Evolutionary conservation across 805 yeast genomes (phyloP).

Genomic region (Metschnikowia gelsemii): DNA sequence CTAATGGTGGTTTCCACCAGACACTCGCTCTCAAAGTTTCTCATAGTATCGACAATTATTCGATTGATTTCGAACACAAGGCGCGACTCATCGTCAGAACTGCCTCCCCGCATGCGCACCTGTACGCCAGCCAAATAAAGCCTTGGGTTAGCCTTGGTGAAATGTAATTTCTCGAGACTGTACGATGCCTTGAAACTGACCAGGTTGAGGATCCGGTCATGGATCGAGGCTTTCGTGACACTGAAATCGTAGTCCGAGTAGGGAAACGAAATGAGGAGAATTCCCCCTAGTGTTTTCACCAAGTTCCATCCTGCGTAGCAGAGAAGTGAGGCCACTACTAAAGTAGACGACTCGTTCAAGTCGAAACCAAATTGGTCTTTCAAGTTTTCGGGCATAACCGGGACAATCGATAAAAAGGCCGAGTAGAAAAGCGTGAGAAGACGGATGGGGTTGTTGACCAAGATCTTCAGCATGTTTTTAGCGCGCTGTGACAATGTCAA

Average conservation of each 20-base stretch:
- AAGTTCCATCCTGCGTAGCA: slow-evolving; percentile 53
- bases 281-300: slow-evolving; percentile 51
- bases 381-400: slow-evolving; percentile 36
- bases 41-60: slow-evolving; percentile 38
- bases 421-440: slow-evolving; percentile 46
- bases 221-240: slow-evolving; percentile 39
- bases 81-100: slow-evolving; percentile 64
- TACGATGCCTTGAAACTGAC: slow-evolving; percentile 54
- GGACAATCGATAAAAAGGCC: slow-evolving; percentile 39
- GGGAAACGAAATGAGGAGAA: slow-evolving; percentile 55
- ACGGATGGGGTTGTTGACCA: slow-evolving; percentile 43
- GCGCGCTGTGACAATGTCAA: not conserved
- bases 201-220: slow-evolving; percentile 45
- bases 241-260: slow-evolving; percentile 39
- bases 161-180: slow-evolving; percentile 46
- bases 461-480: slow-evolving; percentile 6
- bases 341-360: slow-evolving; percentile 46
- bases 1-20: slow-evolving; percentile 39
- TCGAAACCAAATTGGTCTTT: slow-evolving; percentile 32
- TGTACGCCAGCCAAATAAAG: slow-evolving; percentile 57
- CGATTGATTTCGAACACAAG: slow-evolving; percentile 51
- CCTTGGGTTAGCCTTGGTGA: slow-evolving; percentile 63
- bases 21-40: slow-evolving; percentile 24
- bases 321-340: slow-evolving; percentile 44
- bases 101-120: slow-evolving; percentile 63